A percentile compares a stretch with the other conserved stretches of the same genome.
phyloP scores from a whole-genome alignment of 352 stramenopile species.

The Pythium apleroticum region DNA sequence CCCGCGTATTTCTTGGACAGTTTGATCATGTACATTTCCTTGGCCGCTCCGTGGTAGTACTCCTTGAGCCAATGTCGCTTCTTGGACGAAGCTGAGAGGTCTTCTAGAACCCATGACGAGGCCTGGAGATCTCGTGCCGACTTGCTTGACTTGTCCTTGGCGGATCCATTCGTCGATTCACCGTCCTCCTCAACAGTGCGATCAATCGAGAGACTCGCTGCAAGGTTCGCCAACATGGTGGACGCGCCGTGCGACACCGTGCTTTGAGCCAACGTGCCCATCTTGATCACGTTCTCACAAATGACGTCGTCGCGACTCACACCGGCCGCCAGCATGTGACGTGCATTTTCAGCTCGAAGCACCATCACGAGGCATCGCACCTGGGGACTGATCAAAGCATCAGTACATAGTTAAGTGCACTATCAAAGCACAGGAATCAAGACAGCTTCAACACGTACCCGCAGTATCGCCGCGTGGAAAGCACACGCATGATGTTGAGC shows the following conservation, averaged over 20 bases:
- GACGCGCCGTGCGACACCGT: constrained; percentile 70
- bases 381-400: constrained; percentile 31
- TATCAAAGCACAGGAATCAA: not conserved
- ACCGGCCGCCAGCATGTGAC: constrained; percentile 78
- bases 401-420: constrained; percentile 17
- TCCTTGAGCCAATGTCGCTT: constrained; percentile 55
- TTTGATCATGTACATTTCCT: constrained; percentile 86
- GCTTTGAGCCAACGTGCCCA: constrained; percentile 83
- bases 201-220: constrained; percentile 73
- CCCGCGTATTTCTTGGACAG: constrained; percentile 76
- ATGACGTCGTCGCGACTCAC: constrained; percentile 81
- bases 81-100: constrained; percentile 5
- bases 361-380: constrained; percentile 80
- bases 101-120: constrained; percentile 6
- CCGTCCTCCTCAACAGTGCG: constrained; percentile 15
- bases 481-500: constrained; percentile 84
- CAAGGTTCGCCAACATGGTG: constrained; percentile 85
- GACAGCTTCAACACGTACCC: constrained; percentile 37
- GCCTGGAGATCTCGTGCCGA: constrained; percentile 14
- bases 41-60: constrained; percentile 76
- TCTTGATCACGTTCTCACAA: constrained; percentile 89
- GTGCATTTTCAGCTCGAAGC: constrained; percentile 65
- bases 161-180: constrained; percentile 33
- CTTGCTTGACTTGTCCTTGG: constrained; percentile 14
- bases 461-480: constrained; percentile 68